phyloP scores from a whole-genome alignment of 1,139 yeast species.

The Ogataea hybrid region DNA sequence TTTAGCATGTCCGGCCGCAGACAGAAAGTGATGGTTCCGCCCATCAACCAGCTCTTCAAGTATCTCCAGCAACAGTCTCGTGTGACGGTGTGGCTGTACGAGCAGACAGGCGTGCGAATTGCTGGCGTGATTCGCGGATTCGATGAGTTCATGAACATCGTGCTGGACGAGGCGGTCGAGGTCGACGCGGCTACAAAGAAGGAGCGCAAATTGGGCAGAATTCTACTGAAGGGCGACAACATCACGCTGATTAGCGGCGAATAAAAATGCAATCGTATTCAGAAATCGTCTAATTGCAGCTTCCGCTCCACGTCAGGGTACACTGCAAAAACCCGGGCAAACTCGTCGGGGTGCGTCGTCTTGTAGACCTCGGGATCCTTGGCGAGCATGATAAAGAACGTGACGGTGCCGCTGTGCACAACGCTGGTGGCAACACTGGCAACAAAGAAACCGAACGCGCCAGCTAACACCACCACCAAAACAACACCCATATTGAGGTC shows the following conservation, averaged over 20 bases:
- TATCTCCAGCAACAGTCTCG: no score
- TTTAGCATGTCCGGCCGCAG: constrained; percentile 30
- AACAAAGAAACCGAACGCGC: constrained; percentile 26
- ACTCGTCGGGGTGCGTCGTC: no score
- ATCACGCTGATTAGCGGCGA: constrained; percentile 62
- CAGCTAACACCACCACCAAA: constrained; percentile 57
- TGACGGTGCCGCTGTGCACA: no score
- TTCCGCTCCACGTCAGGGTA: constrained; percentile 68
- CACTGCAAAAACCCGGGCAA: constrained; percentile 40
- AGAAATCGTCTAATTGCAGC: constrained; percentile 30
- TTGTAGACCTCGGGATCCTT: no score
- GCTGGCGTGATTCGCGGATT: constrained; percentile 89
- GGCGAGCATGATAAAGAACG: no score
- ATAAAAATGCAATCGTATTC: not conserved
- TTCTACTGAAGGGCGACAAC: constrained; percentile 90
- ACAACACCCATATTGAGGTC: constrained; percentile 42
- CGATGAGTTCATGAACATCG: constrained; percentile 97
- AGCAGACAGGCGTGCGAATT: constrained; percentile 73
- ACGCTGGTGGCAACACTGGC: constrained; percentile 68
- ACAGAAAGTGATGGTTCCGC: constrained; percentile 62
- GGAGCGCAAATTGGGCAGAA: constrained; percentile 46
- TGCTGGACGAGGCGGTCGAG: constrained; percentile 87
- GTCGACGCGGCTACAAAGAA: constrained; percentile 43
- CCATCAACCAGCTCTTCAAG: constrained; percentile 86
- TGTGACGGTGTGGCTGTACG: constrained; percentile 86